Conservation (phyloP, 768 basidiomycete genomes). For the Boletus barrowsii region DNA sequence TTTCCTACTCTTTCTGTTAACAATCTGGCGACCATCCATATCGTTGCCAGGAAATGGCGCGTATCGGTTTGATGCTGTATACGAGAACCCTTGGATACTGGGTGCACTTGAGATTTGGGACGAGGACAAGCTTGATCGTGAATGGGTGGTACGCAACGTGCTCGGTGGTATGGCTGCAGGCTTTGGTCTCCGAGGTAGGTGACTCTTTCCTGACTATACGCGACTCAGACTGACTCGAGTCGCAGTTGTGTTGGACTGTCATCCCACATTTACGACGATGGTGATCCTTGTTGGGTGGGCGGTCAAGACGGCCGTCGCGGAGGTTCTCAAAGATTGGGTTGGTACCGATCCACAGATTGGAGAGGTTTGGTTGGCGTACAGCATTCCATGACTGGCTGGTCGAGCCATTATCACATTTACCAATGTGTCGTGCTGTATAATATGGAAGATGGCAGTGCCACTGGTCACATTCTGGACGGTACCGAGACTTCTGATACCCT, state of each 20-base stretch:
- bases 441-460: slow-evolving; percentile 5
- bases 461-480: not conserved
- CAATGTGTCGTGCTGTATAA: slow-evolving; percentile 3
- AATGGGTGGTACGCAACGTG: slow-evolving; percentile 81
- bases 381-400: slow-evolving; percentile 54
- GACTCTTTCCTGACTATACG: not conserved
- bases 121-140: slow-evolving; percentile 72
- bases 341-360: slow-evolving; percentile 53
- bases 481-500: slow-evolving; percentile 23
- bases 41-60: slow-evolving; percentile 16
- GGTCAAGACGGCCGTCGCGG: slow-evolving; percentile 62
- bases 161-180: slow-evolving; percentile 86
- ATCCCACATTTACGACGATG: slow-evolving; percentile 70
- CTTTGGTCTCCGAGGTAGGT: slow-evolving; percentile 75
- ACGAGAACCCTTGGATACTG: slow-evolving; percentile 35
- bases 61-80: slow-evolving; percentile 24
- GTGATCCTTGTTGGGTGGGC: slow-evolving; percentile 74
- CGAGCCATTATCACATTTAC: not conserved
- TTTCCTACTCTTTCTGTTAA: slow-evolving; percentile 76
- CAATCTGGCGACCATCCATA: slow-evolving; percentile 67
- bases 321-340: slow-evolving; percentile 64
- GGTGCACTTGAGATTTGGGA: slow-evolving; percentile 56
- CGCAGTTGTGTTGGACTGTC: slow-evolving; percentile 73
- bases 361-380: slow-evolving; percentile 80
- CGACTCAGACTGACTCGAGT: not conserved